Percentiles rank a stretch among this genome's conserved stretches.
phyloP scores from a whole-genome alignment of 164 flowering plant genomes.

The Liquidambar formosana region DNA sequence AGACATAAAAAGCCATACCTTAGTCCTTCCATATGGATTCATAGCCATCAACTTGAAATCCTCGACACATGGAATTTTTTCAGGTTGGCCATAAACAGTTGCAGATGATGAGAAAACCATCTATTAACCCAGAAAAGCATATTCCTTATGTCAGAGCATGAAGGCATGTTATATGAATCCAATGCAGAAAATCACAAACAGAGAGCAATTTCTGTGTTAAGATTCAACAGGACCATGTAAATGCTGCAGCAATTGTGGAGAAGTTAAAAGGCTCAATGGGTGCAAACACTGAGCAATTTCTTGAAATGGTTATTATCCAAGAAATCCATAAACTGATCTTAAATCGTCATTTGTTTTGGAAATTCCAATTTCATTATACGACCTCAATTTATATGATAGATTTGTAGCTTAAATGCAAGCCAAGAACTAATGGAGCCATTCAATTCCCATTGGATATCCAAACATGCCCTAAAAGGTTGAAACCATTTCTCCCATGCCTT shows the following conservation, averaged over 20 bases:
- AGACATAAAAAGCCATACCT: conserved; percentile 44
- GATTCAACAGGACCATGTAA: not conserved
- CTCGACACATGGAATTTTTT: conserved; percentile 84
- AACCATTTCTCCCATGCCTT: not conserved
- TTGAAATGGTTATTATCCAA: no score
- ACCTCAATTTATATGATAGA: no score
- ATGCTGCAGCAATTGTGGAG: not conserved
- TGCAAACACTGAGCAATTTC: no score
- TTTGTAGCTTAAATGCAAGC: no score
- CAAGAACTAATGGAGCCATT: no score
- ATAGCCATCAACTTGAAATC: conserved; percentile 70
- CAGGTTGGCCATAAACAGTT: conserved; percentile 95
- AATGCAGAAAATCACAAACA: conserved; percentile 1
- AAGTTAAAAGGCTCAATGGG: no score
- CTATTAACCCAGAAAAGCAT: conserved; percentile 31
- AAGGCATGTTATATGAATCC: not conserved
- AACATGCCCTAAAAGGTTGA: no score
- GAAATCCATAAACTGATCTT: no score
- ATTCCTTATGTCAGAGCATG: conserved; percentile 12
- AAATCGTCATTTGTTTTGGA: no score
- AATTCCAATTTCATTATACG: no score
- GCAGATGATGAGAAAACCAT: conserved; percentile 98
- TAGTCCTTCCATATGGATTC: conserved; percentile 96
- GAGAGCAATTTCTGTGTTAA: not conserved
- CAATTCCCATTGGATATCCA: no score